Percentiles rank a stretch among this genome's conserved stretches.
Conservation (phyloP, 208 protist species). For the Crithidia thermophila region DNA sequence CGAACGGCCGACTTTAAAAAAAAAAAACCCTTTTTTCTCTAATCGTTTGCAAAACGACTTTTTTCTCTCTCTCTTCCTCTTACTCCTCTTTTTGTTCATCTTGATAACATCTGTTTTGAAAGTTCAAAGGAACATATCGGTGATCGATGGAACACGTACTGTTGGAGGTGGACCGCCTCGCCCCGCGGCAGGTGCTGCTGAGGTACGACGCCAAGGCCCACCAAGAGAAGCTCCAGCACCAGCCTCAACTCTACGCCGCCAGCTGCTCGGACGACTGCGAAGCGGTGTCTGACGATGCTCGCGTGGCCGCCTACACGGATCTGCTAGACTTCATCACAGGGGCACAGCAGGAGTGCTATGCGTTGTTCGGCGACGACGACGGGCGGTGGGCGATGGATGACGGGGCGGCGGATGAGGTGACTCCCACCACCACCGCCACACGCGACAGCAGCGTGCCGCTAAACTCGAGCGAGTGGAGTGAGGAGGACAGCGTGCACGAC, state of each 20-base stretch:
- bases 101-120: neutral
- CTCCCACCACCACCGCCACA: neutral
- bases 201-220: conserved; percentile 24
- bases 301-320: conserved; percentile 39
- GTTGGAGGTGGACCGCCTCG: conserved; percentile 18
- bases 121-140: neutral
- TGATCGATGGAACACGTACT: conserved; percentile 24
- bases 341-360: conserved; percentile 60
- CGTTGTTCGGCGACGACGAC: conserved; percentile 57
- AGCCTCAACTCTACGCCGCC: conserved; percentile 28
- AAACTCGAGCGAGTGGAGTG: conserved; percentile 47
- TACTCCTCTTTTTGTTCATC: conserved; percentile 16
- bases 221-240: conserved; percentile 21
- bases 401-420: conserved; percentile 5
- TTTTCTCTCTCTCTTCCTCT: neutral
- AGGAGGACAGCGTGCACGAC: conserved; percentile 16
- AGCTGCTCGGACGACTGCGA: conserved; percentile 17
- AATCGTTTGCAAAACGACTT: too few species aligned
- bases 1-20: too few species aligned
- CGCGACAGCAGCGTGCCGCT: conserved; percentile 23
- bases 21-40: too few species aligned
- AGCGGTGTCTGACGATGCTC: conserved; percentile 4
- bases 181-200: conserved; percentile 15
- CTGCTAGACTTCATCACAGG: conserved; percentile 54
- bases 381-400: conserved; percentile 21